phyloP scores from a whole-genome alignment of 768 basidiomycete species.

The Leccinellum albellum region DNA sequence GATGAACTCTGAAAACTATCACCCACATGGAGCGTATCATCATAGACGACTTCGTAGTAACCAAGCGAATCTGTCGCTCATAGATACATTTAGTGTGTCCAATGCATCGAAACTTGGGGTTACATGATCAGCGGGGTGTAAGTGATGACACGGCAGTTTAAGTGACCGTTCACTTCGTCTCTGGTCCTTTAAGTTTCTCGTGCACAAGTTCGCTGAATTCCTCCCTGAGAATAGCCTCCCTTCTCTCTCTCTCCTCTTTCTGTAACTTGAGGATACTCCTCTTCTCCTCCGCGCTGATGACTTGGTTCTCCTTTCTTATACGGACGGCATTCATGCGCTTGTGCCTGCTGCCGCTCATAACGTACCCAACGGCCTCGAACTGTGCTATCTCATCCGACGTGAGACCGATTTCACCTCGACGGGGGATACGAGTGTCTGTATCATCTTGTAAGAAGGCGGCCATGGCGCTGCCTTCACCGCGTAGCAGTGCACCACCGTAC shows the following conservation, averaged over 20 bases:
- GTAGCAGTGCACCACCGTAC: constrained; percentile 85
- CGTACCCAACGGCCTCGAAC: constrained; percentile 90
- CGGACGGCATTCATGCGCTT: constrained; percentile 98
- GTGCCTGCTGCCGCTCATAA: constrained; percentile 95
- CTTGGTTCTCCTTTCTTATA: constrained; percentile 99
- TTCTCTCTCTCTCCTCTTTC: constrained; percentile 87
- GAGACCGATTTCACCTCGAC: constrained; percentile 97
- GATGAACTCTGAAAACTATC: constrained; percentile 49
- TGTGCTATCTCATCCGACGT: constrained; percentile 81
- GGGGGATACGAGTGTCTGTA: constrained; percentile 84
- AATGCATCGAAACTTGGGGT: not conserved
- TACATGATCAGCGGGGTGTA: not conserved
- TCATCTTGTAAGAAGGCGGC: constrained; percentile 91
- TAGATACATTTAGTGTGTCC: not conserved
- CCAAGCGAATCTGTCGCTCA: not conserved
- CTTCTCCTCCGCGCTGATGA: constrained; percentile 98
- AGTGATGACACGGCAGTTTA: not conserved
- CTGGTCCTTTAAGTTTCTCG: constrained; percentile 63
- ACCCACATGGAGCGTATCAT: not conserved
- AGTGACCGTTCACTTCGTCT: constrained; percentile 21
- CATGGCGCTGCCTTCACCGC: constrained; percentile 97
- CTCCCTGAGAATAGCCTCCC: constrained; percentile 84
- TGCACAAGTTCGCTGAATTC: constrained; percentile 84
- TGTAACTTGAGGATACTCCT: constrained; percentile 92
- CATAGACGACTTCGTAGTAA: not conserved